These are phyloP conservation scores for Sarocladium kiliense DNA, from an alignment of 2,329 filamentous ascomycete species.

Conservation along the genomic window DNA sequence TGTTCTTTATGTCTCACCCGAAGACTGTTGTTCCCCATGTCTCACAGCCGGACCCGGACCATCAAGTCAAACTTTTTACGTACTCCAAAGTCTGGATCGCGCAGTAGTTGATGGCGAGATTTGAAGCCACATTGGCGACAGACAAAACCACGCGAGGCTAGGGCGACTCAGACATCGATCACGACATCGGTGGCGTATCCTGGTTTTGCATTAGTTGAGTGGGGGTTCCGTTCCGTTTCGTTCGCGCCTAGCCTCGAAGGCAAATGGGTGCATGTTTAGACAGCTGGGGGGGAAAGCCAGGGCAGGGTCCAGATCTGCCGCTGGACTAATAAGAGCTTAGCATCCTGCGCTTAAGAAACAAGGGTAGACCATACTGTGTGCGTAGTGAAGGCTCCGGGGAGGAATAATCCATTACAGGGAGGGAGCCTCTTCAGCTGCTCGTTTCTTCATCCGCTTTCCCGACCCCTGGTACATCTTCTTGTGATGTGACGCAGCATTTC, in stretches of 20 bases:
- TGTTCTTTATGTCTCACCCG: background rate
- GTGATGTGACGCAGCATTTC: background rate
- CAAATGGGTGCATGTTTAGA: background rate
- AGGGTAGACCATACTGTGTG: too few species aligned
- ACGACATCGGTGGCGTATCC: conserved; percentile 5
- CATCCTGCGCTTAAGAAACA: too few species aligned
- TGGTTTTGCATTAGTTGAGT: background rate
- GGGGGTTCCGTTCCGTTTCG: background rate
- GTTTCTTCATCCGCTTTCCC: background rate
- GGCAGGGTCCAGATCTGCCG: too few species aligned
- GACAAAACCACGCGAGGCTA: background rate
- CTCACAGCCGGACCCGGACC: too few species aligned
- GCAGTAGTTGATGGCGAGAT: background rate
- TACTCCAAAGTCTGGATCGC: background rate
- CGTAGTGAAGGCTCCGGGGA: too few species aligned
- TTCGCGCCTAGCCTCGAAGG: background rate
- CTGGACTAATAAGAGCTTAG: too few species aligned
- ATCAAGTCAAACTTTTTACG: too few species aligned
- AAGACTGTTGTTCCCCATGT: too few species aligned
- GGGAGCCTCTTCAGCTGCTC: background rate
- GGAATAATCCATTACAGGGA: background rate
- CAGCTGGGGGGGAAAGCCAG: too few species aligned
- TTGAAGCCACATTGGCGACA: conserved; percentile 7
- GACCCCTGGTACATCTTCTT: background rate
- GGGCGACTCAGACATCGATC: background rate